Percentiles rank a stretch among this genome's conserved stretches.
phyloP scores from a whole-genome alignment of 257 asterid genomes.

The Nemophila menziesii region DNA sequence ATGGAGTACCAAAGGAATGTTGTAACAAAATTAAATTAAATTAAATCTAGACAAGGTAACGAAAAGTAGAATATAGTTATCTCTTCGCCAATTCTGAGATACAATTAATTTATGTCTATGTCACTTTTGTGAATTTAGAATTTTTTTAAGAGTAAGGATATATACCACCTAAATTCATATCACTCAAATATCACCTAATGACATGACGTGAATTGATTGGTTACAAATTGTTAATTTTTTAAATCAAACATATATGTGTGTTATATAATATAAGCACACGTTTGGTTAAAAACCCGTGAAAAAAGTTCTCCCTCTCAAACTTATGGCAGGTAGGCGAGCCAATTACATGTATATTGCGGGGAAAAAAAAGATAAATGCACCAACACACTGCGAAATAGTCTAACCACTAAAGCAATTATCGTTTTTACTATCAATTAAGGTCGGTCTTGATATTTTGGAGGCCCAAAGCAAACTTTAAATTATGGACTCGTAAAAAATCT shows the following conservation, averaged over 20 bases:
- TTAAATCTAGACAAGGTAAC: not conserved
- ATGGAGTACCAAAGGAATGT: not conserved
- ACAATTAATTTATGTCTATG: conserved; percentile 8
- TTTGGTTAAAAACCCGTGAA: no score
- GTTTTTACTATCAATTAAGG: no score
- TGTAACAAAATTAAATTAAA: not conserved
- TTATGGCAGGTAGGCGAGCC: no score
- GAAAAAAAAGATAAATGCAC: no score
- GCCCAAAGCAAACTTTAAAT: no score
- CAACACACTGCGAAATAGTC: no score
- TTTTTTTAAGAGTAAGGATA: conserved; percentile 20
- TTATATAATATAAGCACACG: no score
- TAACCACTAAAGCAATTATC: no score
- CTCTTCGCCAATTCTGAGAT: not conserved
- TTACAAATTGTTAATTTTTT: conserved; percentile 6
- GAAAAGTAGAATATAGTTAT: not conserved
- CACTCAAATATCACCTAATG: conserved; percentile 18
- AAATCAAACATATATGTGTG: conserved; percentile 11
- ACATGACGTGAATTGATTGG: conserved; percentile 21
- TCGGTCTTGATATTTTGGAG: no score
- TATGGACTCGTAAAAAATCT: no score
- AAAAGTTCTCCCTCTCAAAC: no score
- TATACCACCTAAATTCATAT: conserved; percentile 22
- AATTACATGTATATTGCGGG: no score
- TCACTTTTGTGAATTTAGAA: conserved; percentile 10